Base-by-base conservation (phyloP, 176 grass and related monocot species). In the Otatea glauca region DNA sequence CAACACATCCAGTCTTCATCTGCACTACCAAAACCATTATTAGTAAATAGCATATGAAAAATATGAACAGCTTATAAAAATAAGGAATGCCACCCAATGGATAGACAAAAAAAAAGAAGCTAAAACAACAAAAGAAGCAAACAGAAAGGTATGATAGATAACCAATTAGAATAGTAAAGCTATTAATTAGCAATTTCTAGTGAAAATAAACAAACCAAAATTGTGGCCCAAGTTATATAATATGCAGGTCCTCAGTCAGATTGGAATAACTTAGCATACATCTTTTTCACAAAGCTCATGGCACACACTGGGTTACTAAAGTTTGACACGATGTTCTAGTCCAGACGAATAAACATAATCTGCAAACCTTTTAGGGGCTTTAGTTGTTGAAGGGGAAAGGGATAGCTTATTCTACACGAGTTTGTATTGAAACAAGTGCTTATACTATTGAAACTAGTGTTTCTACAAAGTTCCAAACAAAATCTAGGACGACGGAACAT, bases 1-100 rank as follows among this genome's bases (percentile, higher is more conserved):
- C 96, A 76, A 99, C 96, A 79, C 91, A 99, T 32, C 96, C 93
- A 24, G 96, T 99, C 89, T 96, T 99, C 93, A 99, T 95, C 96
- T 99, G 96, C 85, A 91, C 44, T 39, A 96, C 9, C 75, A 84
- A 88, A 83, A 71, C 25, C 48, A 84, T 82, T 65, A 11, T 76
- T 63, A 90, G 72, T 72, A 84, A 78, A 88, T 76, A 55, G 29
- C 7, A 72, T 51, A 53, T 47, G 34, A 61, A 79, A 56, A 58
- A 58, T 78, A 38, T 27, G 15, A 60, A 82, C 9, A 77, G 67
- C 24, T 72, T 38, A 76, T 47, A 43, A 77, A 75, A 66, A n/a
- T 49, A 84, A 37, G 35, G 35, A 37, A 67, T n/a, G 65, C 1
- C 34, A 86, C 47, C 17, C 35, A 61, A 85, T 51, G 6, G 43